Conservation (phyloP, 768 basidiomycete genomes). For the Hysterangium stoloniferum region DNA sequence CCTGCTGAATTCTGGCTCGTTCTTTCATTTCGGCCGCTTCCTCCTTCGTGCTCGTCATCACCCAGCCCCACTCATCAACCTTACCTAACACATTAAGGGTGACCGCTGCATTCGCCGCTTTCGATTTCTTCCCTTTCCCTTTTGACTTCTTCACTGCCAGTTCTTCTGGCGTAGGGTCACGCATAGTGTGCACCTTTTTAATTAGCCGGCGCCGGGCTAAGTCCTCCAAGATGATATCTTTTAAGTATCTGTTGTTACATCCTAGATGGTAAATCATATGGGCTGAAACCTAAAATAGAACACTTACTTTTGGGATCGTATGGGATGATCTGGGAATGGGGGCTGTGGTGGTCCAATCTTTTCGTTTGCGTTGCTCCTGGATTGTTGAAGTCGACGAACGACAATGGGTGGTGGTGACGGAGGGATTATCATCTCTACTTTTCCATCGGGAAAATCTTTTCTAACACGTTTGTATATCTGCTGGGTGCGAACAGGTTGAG, state of each 20-base stretch:
- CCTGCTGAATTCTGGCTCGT: background rate
- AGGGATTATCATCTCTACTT: background rate
- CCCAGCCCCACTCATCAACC: constrained; percentile 11
- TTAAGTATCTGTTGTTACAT: constrained; percentile 1
- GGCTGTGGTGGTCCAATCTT: background rate
- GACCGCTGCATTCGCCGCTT: background rate
- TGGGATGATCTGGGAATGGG: constrained; percentile 9
- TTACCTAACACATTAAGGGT: constrained; percentile 5
- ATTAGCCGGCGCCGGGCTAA: constrained; percentile 1
- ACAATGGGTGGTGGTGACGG: background rate
- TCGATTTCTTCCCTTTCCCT: constrained; percentile 3
- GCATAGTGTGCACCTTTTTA: constrained; percentile 8
- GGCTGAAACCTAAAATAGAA: background rate
- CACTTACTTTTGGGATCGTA: constrained; percentile 8
- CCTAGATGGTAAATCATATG: background rate
- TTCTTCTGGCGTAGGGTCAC: constrained; percentile 9
- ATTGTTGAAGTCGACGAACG: background rate
- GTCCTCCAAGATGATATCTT: constrained; percentile 7
- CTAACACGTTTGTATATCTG: constrained; percentile 6
- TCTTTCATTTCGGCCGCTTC: background rate
- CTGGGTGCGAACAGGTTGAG: background rate
- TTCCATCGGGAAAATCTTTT: constrained; percentile 3
- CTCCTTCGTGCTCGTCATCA: constrained; percentile 2
- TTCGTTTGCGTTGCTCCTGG: background rate
- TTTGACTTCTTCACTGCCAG: background rate